phyloP scores from a whole-genome alignment of 352 stramenopile species.

The Pythium vanterpoolii region DNA sequence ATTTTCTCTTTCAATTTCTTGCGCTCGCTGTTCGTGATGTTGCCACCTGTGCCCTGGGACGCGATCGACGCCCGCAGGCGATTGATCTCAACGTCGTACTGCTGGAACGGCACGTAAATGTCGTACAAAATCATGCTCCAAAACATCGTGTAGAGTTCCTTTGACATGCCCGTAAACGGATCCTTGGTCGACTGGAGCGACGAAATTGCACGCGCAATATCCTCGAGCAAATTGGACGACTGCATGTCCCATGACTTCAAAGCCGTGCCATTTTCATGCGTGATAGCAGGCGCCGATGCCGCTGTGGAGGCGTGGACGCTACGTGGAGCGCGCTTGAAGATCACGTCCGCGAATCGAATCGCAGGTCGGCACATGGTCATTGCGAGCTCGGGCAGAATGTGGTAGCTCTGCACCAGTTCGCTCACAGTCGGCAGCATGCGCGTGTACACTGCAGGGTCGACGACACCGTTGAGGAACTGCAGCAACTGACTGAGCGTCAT shows the following conservation, averaged over 20 bases:
- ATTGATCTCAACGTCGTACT: conserved; percentile 84
- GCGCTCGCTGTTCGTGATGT: conserved; percentile 48
- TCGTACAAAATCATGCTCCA: conserved; percentile 87
- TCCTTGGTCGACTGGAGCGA: conserved; percentile 28
- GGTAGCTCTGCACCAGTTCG: conserved; percentile 67
- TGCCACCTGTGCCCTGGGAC: conserved; percentile 27
- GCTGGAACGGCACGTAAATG: conserved; percentile 79
- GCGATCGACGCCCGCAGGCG: conserved; percentile 60
- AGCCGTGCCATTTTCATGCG: conserved; percentile 10
- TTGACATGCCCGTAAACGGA: conserved; percentile 65
- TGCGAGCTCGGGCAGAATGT: conserved; percentile 65
- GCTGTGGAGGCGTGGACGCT: conserved; percentile 45
- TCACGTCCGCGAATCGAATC: conserved; percentile 69
- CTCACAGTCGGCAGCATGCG: conserved; percentile 69
- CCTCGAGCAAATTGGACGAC: conserved; percentile 47
- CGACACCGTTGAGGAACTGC: conserved; percentile 78
- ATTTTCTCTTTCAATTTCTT: conserved; percentile 84
- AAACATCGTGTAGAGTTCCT: conserved; percentile 80
- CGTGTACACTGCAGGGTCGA: conserved; percentile 63
- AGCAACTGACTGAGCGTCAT: conserved; percentile 84
- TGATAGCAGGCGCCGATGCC: conserved; percentile 13
- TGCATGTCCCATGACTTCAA: conserved; percentile 64
- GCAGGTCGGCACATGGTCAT: conserved; percentile 78
- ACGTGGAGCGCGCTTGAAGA: conserved; percentile 61
- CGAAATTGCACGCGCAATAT: conserved; percentile 46